Evolutionary conservation across 2,329 filamentous ascomycete genomes (phyloP).

Genomic region (Ophiostoma pallidulum): DNA sequence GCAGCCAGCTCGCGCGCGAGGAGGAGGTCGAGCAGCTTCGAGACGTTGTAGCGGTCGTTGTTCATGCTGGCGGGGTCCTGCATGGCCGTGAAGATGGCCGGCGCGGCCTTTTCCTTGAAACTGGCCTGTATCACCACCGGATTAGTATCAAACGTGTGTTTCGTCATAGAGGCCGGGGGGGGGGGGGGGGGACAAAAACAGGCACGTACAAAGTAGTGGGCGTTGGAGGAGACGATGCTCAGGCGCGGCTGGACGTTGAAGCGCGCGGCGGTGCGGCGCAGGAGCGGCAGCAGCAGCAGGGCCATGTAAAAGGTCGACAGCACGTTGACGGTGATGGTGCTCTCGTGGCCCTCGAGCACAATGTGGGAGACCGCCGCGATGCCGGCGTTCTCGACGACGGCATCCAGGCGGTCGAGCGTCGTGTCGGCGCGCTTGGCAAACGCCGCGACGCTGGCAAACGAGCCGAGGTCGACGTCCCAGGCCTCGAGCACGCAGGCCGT

Average conservation of each 20-base stretch:
- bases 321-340: constrained; percentile 36
- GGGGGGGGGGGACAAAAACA: too few species aligned
- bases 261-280: constrained; percentile 28
- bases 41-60: constrained; percentile 27
- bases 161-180: too few species aligned
- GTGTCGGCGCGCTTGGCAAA: constrained; percentile 28
- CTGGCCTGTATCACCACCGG: constrained; percentile 17
- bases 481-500: constrained; percentile 30
- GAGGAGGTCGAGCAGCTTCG: constrained; percentile 28
- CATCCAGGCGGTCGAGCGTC: constrained; percentile 31
- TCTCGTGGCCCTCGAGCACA: constrained; percentile 29
- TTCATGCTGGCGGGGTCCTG: constrained; percentile 20
- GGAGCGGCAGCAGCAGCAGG: constrained; percentile 32
- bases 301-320: constrained; percentile 37
- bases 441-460: constrained; percentile 34
- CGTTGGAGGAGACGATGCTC: constrained; percentile 31
- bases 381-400: constrained; percentile 34
- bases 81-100: constrained; percentile 27
- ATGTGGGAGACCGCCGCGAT: constrained; percentile 17
- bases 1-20: constrained; percentile 27
- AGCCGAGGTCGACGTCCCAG: constrained; percentile 40
- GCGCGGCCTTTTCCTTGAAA: constrained; percentile 25
- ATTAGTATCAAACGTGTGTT: too few species aligned
- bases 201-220: constrained; percentile 22
- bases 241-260: constrained; percentile 28